These are phyloP conservation scores for Phytophthora cryptogea DNA, from an alignment of 352 stramenopile species.

Conservation along the genomic window DNA sequence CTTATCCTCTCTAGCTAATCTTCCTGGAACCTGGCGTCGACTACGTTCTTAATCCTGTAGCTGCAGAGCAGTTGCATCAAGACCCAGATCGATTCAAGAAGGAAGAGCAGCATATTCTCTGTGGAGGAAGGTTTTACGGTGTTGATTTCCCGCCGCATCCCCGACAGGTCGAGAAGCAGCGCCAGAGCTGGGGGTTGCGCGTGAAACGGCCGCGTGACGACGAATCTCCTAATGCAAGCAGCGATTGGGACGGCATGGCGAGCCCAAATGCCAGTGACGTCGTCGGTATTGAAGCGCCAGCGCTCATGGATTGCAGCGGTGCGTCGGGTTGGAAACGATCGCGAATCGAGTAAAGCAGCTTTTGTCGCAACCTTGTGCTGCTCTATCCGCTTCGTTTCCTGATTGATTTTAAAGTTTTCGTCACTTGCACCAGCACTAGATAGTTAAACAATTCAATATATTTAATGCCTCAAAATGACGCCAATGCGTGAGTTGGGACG, in stretches of 20 bases:
- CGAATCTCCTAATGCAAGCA: conserved; percentile 29
- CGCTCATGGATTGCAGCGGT: conserved; percentile 47
- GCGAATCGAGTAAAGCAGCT: conserved; percentile 51
- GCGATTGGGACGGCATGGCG: conserved; percentile 39
- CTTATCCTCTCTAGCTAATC: conserved; percentile 54
- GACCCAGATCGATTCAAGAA: conserved; percentile 52
- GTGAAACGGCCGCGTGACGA: conserved; percentile 59
- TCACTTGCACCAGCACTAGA: conserved; percentile 17
- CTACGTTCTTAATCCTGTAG: conserved; percentile 60
- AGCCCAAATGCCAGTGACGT: conserved; percentile 26
- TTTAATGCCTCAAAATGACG: conserved; percentile 46
- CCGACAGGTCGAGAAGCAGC: conserved; percentile 58
- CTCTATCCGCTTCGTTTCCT: conserved; percentile 1
- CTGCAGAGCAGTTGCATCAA: conserved; percentile 59
- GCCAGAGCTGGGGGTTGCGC: conserved; percentile 51
- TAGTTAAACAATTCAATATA: conserved; percentile 35
- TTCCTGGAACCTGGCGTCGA: conserved; percentile 80
- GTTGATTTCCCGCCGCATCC: conserved; percentile 67
- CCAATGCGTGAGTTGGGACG: too few species aligned
- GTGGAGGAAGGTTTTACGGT: conserved; percentile 60
- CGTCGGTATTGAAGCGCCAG: conserved; percentile 29
- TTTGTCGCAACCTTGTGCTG: neutral
- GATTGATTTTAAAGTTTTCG: conserved; percentile 18
- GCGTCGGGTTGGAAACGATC: conserved; percentile 63
- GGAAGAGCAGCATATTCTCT: conserved; percentile 69